Conservation (phyloP, 2,329 filamentous ascomycete genomes). For the Clarireedia hainanense region DNA sequence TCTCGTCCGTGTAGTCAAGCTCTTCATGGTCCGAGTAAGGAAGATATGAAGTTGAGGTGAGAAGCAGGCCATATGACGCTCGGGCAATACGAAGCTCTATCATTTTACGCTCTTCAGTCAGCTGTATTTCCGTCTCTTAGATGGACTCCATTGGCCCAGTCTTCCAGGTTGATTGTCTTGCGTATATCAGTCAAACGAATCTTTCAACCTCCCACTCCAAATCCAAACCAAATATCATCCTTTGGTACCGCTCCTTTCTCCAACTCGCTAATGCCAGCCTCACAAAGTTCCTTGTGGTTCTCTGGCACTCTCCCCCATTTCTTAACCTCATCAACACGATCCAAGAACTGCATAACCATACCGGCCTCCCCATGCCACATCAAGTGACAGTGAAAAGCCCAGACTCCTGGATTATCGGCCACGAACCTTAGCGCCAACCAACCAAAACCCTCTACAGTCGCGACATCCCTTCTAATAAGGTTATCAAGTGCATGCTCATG, state of each 20-base stretch:
- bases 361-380: conserved; percentile 51
- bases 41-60: no score
- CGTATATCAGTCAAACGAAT: not conserved
- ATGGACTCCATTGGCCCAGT: no score
- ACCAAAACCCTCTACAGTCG: conserved; percentile 45
- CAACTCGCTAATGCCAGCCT: conserved; percentile 34
- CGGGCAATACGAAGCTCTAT: no score
- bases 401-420: conserved; percentile 49
- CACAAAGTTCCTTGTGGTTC: conserved; percentile 39
- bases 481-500: conserved; percentile 30
- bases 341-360: conserved; percentile 52
- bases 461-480: conserved; percentile 43
- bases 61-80: no score
- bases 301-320: conserved; percentile 35
- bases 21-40: no score
- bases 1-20: no score
- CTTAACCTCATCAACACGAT: conserved; percentile 38
- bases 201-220: conserved; percentile 16
- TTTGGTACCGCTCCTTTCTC: conserved; percentile 41
- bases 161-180: no score
- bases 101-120: no score
- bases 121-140: no score
- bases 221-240: conserved; percentile 40
- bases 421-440: conserved; percentile 48
- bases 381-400: conserved; percentile 53